Conservation (phyloP, 1,139 yeast genomes). For the Kazachstania sp. region DNA sequence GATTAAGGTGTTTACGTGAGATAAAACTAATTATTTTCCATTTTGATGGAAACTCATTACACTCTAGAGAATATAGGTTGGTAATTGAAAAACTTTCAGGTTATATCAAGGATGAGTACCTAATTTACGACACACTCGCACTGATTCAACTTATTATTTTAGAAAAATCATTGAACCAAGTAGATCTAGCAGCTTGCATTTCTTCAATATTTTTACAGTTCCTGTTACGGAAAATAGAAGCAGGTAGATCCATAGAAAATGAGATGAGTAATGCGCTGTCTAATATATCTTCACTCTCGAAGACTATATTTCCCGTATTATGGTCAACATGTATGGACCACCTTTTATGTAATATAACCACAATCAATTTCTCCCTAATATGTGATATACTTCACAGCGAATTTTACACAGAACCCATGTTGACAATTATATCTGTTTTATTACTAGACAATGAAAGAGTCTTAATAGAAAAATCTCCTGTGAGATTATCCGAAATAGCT, state of each 20-base stretch:
- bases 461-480: background rate
- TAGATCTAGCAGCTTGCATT: background rate
- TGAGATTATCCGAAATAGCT: background rate
- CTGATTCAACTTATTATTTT: background rate
- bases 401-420: background rate
- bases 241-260: background rate
- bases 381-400: background rate
- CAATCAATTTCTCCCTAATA: too few relatives aligned
- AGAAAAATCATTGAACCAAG: too few relatives aligned
- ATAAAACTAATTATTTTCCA: slow-evolving; percentile 11
- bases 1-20: slow-evolving; percentile 6
- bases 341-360: too few relatives aligned
- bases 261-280: background rate
- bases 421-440: background rate
- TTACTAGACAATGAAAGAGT: background rate
- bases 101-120: slow-evolving; percentile 5
- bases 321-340: too few relatives aligned
- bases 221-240: background rate
- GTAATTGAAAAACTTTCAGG: slow-evolving; percentile 8
- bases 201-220: slow-evolving; percentile 1
- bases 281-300: background rate
- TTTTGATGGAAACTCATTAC: slow-evolving; percentile 7
- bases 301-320: too few relatives aligned
- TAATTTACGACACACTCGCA: slow-evolving; percentile 11
- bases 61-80: slow-evolving; percentile 5